Evolutionary conservation across 2,329 filamentous ascomycete genomes (phyloP).

Genomic region (Cadophora luteo-olivacea): DNA sequence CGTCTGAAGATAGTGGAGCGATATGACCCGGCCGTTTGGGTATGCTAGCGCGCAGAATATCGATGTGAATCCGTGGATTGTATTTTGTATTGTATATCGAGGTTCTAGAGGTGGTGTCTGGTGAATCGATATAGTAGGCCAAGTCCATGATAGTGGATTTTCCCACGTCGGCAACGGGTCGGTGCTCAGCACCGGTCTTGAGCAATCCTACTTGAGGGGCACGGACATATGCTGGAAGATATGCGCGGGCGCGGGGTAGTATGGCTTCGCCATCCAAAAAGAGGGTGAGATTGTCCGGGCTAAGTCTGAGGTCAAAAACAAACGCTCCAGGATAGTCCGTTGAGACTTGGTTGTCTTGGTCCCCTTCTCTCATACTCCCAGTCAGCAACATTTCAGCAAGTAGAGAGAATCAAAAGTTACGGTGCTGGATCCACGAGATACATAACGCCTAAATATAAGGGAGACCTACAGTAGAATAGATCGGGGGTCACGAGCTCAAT

Average conservation of each 20-base stretch:
- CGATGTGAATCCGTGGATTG: constrained; percentile 26
- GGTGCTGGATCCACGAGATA: constrained; percentile 15
- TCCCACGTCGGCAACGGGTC: constrained; percentile 4
- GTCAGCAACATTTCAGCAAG: constrained; percentile 25
- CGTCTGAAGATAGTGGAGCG: constrained; percentile 22
- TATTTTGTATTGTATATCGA: constrained; percentile 31
- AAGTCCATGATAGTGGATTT: constrained; percentile 27
- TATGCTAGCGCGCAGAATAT: constrained; percentile 31
- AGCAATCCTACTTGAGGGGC: constrained; percentile 28
- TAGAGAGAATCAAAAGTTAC: constrained; percentile 17
- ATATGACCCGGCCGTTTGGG: constrained; percentile 25
- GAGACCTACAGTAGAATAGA: constrained; percentile 30
- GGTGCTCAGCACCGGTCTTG: background rate
- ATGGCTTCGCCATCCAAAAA: constrained; percentile 34
- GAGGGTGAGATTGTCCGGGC: constrained; percentile 32
- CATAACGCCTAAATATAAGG: constrained; percentile 19
- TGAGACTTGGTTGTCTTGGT: constrained; percentile 23
- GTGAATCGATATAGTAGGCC: constrained; percentile 30
- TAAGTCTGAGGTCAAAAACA: constrained; percentile 36
- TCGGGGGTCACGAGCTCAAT: constrained; percentile 32
- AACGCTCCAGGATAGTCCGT: constrained; percentile 29
- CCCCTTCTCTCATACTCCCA: constrained; percentile 24
- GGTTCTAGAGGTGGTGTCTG: constrained; percentile 26
- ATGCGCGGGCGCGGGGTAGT: constrained; percentile 28
- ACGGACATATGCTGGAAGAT: constrained; percentile 30